Evolutionary conservation across 2,329 filamentous ascomycete genomes (phyloP), one percentile per base, ranked within the genome.

Genomic region (Aspergillus brasiliensis): DNA sequence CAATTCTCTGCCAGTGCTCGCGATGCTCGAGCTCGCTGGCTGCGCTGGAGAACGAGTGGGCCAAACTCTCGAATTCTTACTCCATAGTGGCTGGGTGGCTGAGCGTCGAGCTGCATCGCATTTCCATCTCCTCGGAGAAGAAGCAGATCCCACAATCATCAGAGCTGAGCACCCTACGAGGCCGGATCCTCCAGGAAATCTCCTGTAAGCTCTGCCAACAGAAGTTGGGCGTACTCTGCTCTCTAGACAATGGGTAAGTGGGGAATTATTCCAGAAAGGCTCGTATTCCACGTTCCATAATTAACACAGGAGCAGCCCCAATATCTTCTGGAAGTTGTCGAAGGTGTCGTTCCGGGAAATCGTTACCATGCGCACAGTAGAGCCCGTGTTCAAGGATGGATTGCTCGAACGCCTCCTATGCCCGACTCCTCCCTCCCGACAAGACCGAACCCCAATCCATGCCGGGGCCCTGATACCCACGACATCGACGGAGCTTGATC

Each of bases 1-100:
- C 74, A n/a, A 71, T 77, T n/a, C 62, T 76, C 17, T 70, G 72
- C 54, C 74, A 76, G 62, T 77, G 75, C 57, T 67, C 67, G 23
- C 69, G 73, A 51, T 77, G 75, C 59, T 76, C 73, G n/a, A 77
- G 75, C 63, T 76, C 75, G 25, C 65, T 77, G 51, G 75, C 74
- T 4, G 75, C 71, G n/a, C 66, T 77, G 19, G 75, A 77, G 66
- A 77, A 77, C 55, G 75, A 77, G 59, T 77, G 75, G 75, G 74
- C 72, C 8, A 75, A 70, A 55, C 62, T 77, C n/a, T 76, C 74
- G 25, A 73, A 68, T 54, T 71, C 73, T 8, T 77, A 77, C 56
- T 70, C 74, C 21, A 67, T 76, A 47, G 69, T 70, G 34, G 69
- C 73, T 28, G 73, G 70, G 49, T 77, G 75, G 75, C 65, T 75